These are phyloP conservation scores for Haplosporangium sp. DNA, from an alignment of 371 early-diverging fungal genomes.

Conservation along the genomic window DNA sequence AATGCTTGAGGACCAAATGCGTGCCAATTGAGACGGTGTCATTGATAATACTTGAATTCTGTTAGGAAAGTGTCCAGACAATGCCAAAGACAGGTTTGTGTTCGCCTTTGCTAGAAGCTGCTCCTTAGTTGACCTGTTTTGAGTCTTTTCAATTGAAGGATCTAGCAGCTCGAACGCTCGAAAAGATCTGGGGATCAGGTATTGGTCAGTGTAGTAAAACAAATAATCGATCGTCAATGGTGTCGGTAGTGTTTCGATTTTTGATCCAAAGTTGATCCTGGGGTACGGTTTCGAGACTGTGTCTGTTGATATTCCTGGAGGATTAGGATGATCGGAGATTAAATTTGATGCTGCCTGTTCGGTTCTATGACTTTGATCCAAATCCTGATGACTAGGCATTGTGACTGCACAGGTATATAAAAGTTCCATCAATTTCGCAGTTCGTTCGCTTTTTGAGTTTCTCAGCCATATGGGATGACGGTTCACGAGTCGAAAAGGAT, in stretches of 20 bases:
- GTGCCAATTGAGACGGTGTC: conserved; percentile 26
- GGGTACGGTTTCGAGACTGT: neutral
- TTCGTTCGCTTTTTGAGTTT: neutral
- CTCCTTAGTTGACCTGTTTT: neutral
- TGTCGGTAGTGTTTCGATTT: conserved; percentile 1
- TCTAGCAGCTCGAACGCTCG: conserved; percentile 14
- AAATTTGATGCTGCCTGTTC: neutral
- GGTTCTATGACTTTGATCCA: neutral
- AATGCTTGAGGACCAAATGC: neutral
- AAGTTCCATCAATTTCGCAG: conserved; percentile 24
- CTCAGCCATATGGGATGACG: conserved; percentile 11
- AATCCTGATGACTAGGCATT: conserved; percentile 2
- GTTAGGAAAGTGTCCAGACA: conserved; percentile 25
- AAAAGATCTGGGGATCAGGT: conserved; percentile 20
- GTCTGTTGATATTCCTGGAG: neutral
- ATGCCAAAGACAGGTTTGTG: neutral
- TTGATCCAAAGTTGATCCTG: too few relatives aligned
- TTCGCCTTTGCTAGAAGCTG: neutral
- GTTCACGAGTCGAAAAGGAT: conserved; percentile 26
- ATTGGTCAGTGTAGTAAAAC: conserved; percentile 30
- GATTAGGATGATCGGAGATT: neutral
- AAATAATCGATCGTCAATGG: conserved; percentile 35
- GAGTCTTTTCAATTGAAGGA: neutral
- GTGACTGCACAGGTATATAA: conserved; percentile 20
- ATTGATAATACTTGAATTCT: conserved; percentile 31